Conservation (phyloP, 106 monocot species). For the Xerophyta viscosa region DNA sequence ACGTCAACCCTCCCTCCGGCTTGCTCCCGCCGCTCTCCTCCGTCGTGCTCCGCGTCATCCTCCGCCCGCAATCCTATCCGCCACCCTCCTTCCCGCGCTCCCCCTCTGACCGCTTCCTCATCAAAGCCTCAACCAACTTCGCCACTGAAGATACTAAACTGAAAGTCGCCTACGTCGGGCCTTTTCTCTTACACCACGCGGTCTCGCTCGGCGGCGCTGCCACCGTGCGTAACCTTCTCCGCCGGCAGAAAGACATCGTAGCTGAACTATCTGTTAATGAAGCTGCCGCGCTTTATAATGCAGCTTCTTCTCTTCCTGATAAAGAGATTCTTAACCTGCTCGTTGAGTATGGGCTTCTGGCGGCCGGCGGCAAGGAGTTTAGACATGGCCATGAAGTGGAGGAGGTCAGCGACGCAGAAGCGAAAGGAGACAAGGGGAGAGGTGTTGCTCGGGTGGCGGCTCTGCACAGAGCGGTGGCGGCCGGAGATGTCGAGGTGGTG, state of each 20-base stretch:
- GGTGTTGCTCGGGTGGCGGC: no score
- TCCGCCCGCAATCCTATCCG: constrained; percentile 31
- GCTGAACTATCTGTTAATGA: constrained; percentile 14
- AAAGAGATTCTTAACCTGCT: constrained; percentile 15
- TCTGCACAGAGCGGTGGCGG: constrained; percentile 38
- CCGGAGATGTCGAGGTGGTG: constrained; percentile 51
- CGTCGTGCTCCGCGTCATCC: constrained; percentile 42
- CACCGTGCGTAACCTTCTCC: constrained; percentile 21
- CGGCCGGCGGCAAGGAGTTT: neutral
- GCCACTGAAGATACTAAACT: constrained; percentile 14
- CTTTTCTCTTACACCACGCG: constrained; percentile 35
- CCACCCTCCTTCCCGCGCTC: constrained; percentile 41
- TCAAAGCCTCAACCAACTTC: constrained; percentile 22
- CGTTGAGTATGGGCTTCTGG: constrained; percentile 8
- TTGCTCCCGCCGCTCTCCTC: constrained; percentile 38
- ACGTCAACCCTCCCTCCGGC: constrained; percentile 62
- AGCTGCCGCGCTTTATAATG: neutral
- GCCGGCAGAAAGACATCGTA: constrained; percentile 27
- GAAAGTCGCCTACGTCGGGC: constrained; percentile 39
- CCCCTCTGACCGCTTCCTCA: constrained; percentile 51
- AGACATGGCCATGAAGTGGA: neutral
- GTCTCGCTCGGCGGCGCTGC: constrained; percentile 16
- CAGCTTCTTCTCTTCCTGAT: constrained; percentile 10
- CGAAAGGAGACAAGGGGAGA: neutral
- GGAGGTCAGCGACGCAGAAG: no score